Percentiles rank a stretch among this genome's conserved stretches.
Conservation (phyloP, 495 filamentous ascomycete species). For the Neurospora discreta region DNA sequence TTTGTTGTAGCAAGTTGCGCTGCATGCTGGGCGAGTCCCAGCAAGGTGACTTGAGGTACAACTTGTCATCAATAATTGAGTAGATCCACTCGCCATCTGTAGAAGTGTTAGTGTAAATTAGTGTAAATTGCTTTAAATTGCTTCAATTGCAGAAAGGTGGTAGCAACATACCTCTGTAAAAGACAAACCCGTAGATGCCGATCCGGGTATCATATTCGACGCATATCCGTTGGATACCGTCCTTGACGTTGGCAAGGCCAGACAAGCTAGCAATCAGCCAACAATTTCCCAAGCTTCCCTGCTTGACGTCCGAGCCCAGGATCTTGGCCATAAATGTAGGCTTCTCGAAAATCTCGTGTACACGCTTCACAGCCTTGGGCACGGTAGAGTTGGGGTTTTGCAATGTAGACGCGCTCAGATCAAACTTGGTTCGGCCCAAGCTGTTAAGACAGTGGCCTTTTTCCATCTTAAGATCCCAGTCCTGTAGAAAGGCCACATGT, state of each 20-base stretch:
- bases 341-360: constrained; percentile 80
- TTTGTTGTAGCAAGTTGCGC: constrained; percentile 39
- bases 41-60: constrained; percentile 73
- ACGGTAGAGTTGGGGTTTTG: constrained; percentile 29
- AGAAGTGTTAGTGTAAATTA: background rate
- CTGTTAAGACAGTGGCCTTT: constrained; percentile 37
- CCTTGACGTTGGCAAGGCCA: constrained; percentile 67
- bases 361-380: constrained; percentile 57
- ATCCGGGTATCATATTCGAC: constrained; percentile 63
- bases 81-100: constrained; percentile 87
- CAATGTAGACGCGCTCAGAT: constrained; percentile 25
- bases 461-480: constrained; percentile 41
- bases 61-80: constrained; percentile 71
- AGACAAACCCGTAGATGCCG: constrained; percentile 94
- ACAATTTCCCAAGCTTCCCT: constrained; percentile 77
- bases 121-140: too few species aligned
- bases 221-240: constrained; percentile 69
- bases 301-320: constrained; percentile 67
- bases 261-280: constrained; percentile 88
- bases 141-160: background rate
- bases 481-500: constrained; percentile 20
- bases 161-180: constrained; percentile 47
- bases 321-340: constrained; percentile 74
- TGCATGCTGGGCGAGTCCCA: constrained; percentile 55
- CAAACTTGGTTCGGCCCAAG: constrained; percentile 33